phyloP scores from a whole-genome alignment of 176 grass and related monocot genomes.

The Oryza coarctata region DNA sequence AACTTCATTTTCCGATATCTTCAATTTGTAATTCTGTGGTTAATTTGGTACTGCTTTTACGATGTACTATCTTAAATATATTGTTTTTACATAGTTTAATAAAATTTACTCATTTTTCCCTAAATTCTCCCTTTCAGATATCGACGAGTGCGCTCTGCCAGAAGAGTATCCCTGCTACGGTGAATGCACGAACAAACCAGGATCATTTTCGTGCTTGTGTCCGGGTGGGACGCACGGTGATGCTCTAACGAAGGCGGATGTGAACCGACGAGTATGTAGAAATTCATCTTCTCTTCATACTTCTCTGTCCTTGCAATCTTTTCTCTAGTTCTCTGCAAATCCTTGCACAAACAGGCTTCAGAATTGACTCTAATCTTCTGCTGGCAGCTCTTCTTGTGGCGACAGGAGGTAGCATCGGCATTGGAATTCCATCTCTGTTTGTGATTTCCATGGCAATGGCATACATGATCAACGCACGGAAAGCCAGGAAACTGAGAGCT shows the following conservation, averaged over 20 bases:
- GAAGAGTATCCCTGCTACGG: slow-evolving; percentile 29
- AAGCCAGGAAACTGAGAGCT: slow-evolving; percentile 17
- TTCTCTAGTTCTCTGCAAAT: neutral
- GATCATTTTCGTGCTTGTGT: slow-evolving; percentile 24
- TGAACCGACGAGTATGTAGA: neutral
- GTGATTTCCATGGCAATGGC: neutral
- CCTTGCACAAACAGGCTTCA: neutral
- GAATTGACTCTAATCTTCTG: neutral
- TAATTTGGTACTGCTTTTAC: too few species aligned
- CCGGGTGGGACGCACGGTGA: slow-evolving; percentile 25
- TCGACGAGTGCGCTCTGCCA: slow-evolving; percentile 23
- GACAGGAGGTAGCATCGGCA: neutral
- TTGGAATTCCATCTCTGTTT: slow-evolving; percentile 11
- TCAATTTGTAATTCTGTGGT: too few species aligned
- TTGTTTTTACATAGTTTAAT: too few species aligned
- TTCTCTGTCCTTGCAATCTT: neutral
- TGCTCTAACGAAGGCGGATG: neutral
- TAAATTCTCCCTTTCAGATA: slow-evolving; percentile 17
- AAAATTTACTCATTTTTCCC: too few species aligned
- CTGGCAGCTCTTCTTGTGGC: slow-evolving; percentile 1
- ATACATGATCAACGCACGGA: slow-evolving; percentile 22
- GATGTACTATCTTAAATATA: too few species aligned
- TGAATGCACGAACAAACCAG: slow-evolving; percentile 24
- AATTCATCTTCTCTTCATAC: neutral
- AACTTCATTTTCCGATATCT: too few species aligned